Percentiles rank a stretch among this genome's conserved stretches.
These are phyloP conservation scores for Penicillium ucsense DNA, from an alignment of 495 filamentous ascomycete species.

Conservation along the genomic window DNA sequence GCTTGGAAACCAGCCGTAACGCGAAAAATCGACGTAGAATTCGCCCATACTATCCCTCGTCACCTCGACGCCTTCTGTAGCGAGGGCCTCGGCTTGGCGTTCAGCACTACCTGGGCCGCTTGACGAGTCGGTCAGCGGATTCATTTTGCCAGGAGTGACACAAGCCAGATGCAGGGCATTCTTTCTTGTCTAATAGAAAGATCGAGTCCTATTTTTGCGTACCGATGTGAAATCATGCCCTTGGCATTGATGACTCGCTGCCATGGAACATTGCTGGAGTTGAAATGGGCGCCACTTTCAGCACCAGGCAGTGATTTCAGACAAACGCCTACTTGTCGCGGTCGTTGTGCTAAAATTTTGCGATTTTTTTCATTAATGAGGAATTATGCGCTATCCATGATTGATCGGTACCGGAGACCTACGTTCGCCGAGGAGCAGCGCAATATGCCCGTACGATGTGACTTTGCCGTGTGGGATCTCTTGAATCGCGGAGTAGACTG, in stretches of 20 bases:
- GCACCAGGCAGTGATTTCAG: slow-evolving; percentile 69
- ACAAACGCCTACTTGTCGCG: slow-evolving; percentile 78
- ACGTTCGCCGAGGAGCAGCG: slow-evolving; percentile 70
- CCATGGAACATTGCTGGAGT: slow-evolving; percentile 80
- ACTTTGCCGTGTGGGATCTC: slow-evolving; percentile 76
- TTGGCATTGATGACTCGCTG: slow-evolving; percentile 85
- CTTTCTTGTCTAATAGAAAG: too few relatives aligned
- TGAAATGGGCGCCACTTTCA: slow-evolving; percentile 39
- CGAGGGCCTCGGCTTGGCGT: slow-evolving; percentile 58
- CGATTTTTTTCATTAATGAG: not conserved
- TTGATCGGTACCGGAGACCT: not conserved
- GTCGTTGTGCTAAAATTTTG: slow-evolving; percentile 45
- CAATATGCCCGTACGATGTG: slow-evolving; percentile 86
- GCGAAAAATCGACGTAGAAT: slow-evolving; percentile 54
- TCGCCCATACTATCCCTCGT: slow-evolving; percentile 56
- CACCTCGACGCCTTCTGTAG: slow-evolving; percentile 61
- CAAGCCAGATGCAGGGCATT: too few relatives aligned
- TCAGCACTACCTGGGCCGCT: slow-evolving; percentile 59
- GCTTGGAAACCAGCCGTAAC: slow-evolving; percentile 71
- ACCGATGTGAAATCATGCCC: slow-evolving; percentile 79
- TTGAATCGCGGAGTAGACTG: slow-evolving; percentile 75
- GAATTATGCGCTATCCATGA: not conserved
- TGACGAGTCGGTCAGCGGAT: not conserved
- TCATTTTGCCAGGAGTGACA: not conserved
- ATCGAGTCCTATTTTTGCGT: slow-evolving; percentile 2